Conservation (phyloP, 1,284 basidiomycete genomes). For the Apiotrichum veenhuisii region DNA sequence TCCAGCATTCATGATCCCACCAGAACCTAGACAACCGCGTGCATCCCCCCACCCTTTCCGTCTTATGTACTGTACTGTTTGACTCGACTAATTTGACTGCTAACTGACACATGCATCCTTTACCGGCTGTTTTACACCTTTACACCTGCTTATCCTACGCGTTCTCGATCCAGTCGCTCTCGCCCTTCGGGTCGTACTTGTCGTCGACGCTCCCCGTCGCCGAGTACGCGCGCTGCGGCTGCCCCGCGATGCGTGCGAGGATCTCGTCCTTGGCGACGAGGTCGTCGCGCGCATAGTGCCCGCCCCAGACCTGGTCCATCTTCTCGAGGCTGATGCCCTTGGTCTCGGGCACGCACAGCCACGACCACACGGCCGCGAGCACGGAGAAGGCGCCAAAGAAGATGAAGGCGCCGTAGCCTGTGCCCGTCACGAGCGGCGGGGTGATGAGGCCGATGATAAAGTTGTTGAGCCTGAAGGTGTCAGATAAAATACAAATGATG, state of each 20-base stretch:
- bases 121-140: too few species aligned
- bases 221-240: neutral
- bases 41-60: too few species aligned
- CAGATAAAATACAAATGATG: too few species aligned
- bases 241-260: neutral
- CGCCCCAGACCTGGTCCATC: slow-evolving; percentile 18
- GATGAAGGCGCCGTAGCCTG: slow-evolving; percentile 28
- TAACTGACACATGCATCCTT: too few species aligned
- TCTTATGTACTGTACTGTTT: too few species aligned
- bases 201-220: too few species aligned
- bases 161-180: too few species aligned
- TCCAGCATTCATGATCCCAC: too few species aligned
- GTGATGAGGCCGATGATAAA: slow-evolving; percentile 67
- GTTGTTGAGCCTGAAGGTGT: slow-evolving; percentile 55
- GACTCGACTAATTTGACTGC: too few species aligned
- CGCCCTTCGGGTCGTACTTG: too few species aligned
- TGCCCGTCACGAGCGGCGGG: slow-evolving; percentile 24
- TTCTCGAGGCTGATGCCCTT: slow-evolving; percentile 20
- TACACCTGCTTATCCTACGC: too few species aligned
- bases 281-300: slow-evolving; percentile 6
- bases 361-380: slow-evolving; percentile 18
- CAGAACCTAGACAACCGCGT: too few species aligned
- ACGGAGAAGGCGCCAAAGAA: slow-evolving; percentile 27
- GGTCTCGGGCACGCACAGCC: slow-evolving; percentile 28
- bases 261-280: neutral